These are phyloP conservation scores for Suhomyces bolitotheri DNA, from an alignment of 1,139 yeast genomes.

Conservation along the genomic window DNA sequence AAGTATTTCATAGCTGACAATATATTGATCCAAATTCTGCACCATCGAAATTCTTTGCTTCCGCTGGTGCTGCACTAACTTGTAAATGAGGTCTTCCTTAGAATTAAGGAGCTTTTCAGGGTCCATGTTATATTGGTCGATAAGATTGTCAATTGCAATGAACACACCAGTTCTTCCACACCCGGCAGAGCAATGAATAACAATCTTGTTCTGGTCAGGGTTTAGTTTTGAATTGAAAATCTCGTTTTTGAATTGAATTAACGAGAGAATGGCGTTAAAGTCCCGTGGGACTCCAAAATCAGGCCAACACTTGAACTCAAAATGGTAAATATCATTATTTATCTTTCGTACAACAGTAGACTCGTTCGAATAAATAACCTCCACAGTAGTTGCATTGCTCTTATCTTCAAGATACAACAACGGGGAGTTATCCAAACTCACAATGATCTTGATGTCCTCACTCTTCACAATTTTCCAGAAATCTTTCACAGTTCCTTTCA, in stretches of 20 bases:
- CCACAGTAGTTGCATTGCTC: constrained; percentile 9
- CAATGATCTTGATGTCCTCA: constrained; percentile 60
- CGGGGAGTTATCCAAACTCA: constrained; percentile 60
- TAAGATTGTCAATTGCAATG: constrained; percentile 20
- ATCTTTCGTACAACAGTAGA: constrained; percentile 25
- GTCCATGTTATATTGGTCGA: constrained; percentile 13
- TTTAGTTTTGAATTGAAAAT: constrained; percentile 26
- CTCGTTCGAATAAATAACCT: constrained; percentile 9
- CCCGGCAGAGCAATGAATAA: constrained; percentile 30
- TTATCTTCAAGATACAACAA: constrained; percentile 15
- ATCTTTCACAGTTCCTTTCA: constrained; percentile 40
- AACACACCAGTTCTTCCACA: constrained; percentile 23
- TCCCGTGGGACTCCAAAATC: constrained; percentile 72
- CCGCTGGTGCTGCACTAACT: constrained; percentile 42
- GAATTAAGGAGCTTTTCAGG: constrained; percentile 9
- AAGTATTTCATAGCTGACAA: constrained; percentile 44
- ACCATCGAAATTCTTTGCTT: constrained; percentile 49
- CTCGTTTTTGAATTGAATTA: constrained; percentile 51
- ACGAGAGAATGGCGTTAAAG: constrained; percentile 51
- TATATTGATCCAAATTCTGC: constrained; percentile 46
- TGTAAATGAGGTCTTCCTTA: constrained; percentile 27
- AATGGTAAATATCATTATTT: constrained; percentile 49
- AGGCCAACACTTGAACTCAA: constrained; percentile 78
- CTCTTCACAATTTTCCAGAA: constrained; percentile 51
- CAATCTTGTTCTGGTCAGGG: constrained; percentile 19